Evolutionary conservation across 108 stramenopile species (phyloP).

Genomic region (Asterionellopsis glacialis): DNA sequence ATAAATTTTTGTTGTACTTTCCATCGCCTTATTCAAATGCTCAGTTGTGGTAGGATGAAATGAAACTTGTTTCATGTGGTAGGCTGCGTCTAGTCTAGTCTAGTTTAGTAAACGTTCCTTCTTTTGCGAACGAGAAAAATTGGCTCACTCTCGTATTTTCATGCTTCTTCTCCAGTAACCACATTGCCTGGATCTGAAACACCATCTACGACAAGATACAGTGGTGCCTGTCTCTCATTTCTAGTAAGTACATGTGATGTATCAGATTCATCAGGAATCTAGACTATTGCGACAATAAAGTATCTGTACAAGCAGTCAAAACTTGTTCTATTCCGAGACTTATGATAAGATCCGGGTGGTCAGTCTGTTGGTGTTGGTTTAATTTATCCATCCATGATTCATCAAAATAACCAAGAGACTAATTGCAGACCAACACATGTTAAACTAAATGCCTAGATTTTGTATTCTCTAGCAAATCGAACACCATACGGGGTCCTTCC

Average conservation of each 20-base stretch:
- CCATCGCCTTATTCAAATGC: no score
- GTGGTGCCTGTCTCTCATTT: slow-evolving; percentile 12
- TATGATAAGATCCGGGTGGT: slow-evolving; percentile 19
- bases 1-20: no score
- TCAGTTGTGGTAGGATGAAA: no score
- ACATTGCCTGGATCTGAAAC: slow-evolving; percentile 88
- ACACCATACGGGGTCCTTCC: slow-evolving; percentile 77
- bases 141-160: no score
- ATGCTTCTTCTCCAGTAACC: slow-evolving; percentile 32
- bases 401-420: background rate
- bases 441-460: slow-evolving; percentile 46
- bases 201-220: slow-evolving; percentile 78
- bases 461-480: slow-evolving; percentile 68
- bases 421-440: slow-evolving; percentile 53
- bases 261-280: slow-evolving; percentile 41
- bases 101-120: no score
- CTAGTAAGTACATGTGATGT: background rate
- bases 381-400: background rate
- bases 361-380: background rate
- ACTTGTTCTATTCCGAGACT: slow-evolving; percentile 54
- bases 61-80: no score
- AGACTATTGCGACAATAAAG: slow-evolving; percentile 66
- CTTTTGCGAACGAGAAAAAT: no score
- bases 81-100: no score
- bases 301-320: slow-evolving; percentile 55